phyloP scores from a whole-genome alignment of 1,284 basidiomycete genomes.

The Hypsizygus ulmarius region DNA sequence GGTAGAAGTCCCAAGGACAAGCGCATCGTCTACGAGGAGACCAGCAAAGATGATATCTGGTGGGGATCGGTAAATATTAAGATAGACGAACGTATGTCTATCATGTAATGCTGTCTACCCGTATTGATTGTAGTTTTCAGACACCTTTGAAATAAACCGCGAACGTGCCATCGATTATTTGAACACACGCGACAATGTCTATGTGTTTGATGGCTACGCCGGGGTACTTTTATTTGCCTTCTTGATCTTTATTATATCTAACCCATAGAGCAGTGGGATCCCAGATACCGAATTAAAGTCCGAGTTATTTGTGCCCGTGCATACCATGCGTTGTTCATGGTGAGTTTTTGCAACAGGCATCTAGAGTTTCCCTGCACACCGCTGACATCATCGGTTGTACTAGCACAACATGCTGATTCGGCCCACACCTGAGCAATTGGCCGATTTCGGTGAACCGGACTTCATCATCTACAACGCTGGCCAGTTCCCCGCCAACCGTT shows the following conservation, averaged over 20 bases:
- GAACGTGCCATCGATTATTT: constrained; percentile 99
- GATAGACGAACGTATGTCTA: constrained; percentile 87
- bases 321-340: constrained; percentile 99
- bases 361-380: constrained; percentile 5
- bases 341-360: constrained; percentile 39
- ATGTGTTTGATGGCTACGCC: constrained; percentile 97
- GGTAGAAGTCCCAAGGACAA: constrained; percentile 99
- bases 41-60: constrained; percentile 97
- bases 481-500: constrained; percentile 99
- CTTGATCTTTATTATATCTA: constrained; percentile 12
- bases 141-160: constrained; percentile 99
- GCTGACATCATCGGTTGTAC: constrained; percentile 11
- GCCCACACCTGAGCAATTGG: constrained; percentile 92
- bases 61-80: constrained; percentile 99
- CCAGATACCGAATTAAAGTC: constrained; percentile 99
- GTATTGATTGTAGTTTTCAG: constrained; percentile 35
- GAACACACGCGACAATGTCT: constrained; percentile 98
- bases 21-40: constrained; percentile 98
- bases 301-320: constrained; percentile 98
- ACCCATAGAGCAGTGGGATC: constrained; percentile 73
- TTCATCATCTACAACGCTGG: constrained; percentile 99
- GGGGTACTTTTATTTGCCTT: constrained; percentile 52
- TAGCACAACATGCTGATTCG: constrained; percentile 99
- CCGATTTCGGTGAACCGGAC: constrained; percentile 96
- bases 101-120: neutral